A percentile compares a stretch with the other conserved stretches of the same genome.
These are phyloP conservation scores for Paraphoma sp. DNA, from an alignment of 2,329 filamentous ascomycete species.

Conservation along the genomic window DNA sequence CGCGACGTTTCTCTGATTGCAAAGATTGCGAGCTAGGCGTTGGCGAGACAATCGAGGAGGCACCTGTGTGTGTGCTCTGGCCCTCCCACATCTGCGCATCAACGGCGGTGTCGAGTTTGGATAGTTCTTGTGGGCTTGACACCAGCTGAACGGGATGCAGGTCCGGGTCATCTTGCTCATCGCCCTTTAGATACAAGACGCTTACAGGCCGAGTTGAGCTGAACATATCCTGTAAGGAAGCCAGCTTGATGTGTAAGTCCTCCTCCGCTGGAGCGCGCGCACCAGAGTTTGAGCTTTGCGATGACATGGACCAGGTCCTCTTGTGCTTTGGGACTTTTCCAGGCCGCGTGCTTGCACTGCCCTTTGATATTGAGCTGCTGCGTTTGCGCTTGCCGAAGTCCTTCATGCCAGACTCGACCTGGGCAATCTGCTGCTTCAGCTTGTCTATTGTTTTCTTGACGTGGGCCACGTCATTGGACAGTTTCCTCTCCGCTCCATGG, in stretches of 20 bases:
- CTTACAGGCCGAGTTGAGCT: conserved; percentile 81
- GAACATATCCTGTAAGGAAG: conserved; percentile 85
- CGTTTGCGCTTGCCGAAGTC: conserved; percentile 68
- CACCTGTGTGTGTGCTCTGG: conserved; percentile 61
- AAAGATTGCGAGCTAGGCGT: conserved; percentile 57
- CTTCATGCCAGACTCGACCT: conserved; percentile 68
- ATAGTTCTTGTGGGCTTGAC: conserved; percentile 69
- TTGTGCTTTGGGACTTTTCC: conserved; percentile 92
- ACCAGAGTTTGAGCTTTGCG: conserved; percentile 57
- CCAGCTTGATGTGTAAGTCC: conserved; percentile 79
- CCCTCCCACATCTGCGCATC: conserved; percentile 56
- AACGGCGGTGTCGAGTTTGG: conserved; percentile 55
- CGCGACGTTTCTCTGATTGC: conserved; percentile 48
- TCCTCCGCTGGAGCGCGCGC: conserved; percentile 62
- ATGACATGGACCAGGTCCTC: conserved; percentile 94
- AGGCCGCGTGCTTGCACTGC: conserved; percentile 61
- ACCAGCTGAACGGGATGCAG: conserved; percentile 76
- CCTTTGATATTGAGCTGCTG: conserved; percentile 59
- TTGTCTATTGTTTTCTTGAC: conserved; percentile 98
- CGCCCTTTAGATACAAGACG: conserved; percentile 77
- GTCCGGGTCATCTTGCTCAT: conserved; percentile 81
- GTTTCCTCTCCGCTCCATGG: conserved; percentile 91
- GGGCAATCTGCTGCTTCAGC: conserved; percentile 88
- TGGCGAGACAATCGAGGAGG: conserved; percentile 60
- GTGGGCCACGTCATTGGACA: conserved; percentile 92